These are phyloP conservation scores for Serendipita vermifera DNA, from an alignment of 768 basidiomycete genomes.

Conservation along the genomic window DNA sequence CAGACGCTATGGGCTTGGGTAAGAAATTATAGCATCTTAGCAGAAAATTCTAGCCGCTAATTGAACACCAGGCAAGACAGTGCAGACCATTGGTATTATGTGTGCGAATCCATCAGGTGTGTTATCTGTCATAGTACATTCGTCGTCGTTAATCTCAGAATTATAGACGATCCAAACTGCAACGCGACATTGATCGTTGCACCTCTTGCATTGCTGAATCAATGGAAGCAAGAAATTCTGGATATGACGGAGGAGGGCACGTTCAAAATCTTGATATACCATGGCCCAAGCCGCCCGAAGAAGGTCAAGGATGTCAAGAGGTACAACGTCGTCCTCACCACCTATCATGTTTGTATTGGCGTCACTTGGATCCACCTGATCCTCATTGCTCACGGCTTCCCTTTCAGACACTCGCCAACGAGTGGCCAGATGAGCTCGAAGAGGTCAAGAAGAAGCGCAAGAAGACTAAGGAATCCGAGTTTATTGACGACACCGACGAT, in stretches of 20 bases:
- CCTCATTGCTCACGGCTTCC: too few relatives aligned
- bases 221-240: slow-evolving; percentile 44
- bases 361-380: background rate
- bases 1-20: slow-evolving; percentile 47
- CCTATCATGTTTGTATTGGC: slow-evolving; percentile 24
- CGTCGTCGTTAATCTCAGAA: too few relatives aligned
- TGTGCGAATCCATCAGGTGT: slow-evolving; percentile 37
- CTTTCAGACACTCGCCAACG: slow-evolving; percentile 19
- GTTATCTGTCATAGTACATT: too few relatives aligned
- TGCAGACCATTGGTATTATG: slow-evolving; percentile 50
- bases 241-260: slow-evolving; percentile 10
- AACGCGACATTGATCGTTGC: slow-evolving; percentile 60
- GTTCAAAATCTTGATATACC: slow-evolving; percentile 46
- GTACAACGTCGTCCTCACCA: slow-evolving; percentile 54
- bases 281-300: slow-evolving; percentile 39
- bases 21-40: slow-evolving; percentile 22
- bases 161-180: slow-evolving; percentile 36
- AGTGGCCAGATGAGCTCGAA: slow-evolving; percentile 18
- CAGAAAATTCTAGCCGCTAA: slow-evolving; percentile 14
- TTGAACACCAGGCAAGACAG: slow-evolving; percentile 35
- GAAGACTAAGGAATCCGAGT: slow-evolving; percentile 18
- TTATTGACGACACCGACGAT: slow-evolving; percentile 14
- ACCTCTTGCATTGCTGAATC: slow-evolving; percentile 50
- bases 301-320: slow-evolving; percentile 36
- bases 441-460: slow-evolving; percentile 19